These are phyloP conservation scores for Hibiscus mutabilis DNA, from an alignment of 345 rosid genomes.

Conservation along the genomic window DNA sequence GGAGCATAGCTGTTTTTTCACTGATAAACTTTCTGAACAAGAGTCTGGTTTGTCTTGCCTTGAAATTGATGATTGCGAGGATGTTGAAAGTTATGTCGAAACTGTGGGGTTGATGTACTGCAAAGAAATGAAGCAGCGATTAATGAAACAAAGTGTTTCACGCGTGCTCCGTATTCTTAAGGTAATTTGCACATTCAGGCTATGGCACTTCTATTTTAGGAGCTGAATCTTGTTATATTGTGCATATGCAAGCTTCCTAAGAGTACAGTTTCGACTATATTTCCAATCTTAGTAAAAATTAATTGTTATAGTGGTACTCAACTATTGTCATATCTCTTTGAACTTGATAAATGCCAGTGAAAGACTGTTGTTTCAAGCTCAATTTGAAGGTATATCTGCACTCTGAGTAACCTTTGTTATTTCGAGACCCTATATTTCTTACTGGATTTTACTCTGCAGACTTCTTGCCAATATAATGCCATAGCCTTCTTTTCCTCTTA, in stretches of 20 bases:
- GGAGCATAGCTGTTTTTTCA: slow-evolving; percentile 69
- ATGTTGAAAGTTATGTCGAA: slow-evolving; percentile 87
- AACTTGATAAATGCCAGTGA: not conserved
- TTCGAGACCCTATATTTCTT: not conserved
- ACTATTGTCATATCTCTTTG: not conserved
- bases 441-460: not conserved
- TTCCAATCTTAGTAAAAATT: not conserved
- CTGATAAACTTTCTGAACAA: slow-evolving; percentile 53
- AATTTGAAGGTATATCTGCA: not conserved
- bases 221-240: slow-evolving; percentile 2
- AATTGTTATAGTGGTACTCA: not conserved
- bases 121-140: slow-evolving; percentile 89
- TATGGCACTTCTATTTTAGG: not conserved
- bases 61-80: slow-evolving; percentile 80
- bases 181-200: slow-evolving; percentile 37
- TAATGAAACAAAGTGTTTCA: slow-evolving; percentile 80
- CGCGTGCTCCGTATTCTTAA: slow-evolving; percentile 83
- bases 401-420: not conserved
- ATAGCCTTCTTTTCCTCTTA: not conserved
- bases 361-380: not conserved
- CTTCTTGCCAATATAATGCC: not conserved
- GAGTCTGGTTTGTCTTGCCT: slow-evolving; percentile 53
- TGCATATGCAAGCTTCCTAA: not conserved
- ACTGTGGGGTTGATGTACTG: slow-evolving; percentile 95
- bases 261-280: not conserved